Evolutionary conservation across 139 green algal species (phyloP).

Genomic region (Chlamydomonas incerta): DNA sequence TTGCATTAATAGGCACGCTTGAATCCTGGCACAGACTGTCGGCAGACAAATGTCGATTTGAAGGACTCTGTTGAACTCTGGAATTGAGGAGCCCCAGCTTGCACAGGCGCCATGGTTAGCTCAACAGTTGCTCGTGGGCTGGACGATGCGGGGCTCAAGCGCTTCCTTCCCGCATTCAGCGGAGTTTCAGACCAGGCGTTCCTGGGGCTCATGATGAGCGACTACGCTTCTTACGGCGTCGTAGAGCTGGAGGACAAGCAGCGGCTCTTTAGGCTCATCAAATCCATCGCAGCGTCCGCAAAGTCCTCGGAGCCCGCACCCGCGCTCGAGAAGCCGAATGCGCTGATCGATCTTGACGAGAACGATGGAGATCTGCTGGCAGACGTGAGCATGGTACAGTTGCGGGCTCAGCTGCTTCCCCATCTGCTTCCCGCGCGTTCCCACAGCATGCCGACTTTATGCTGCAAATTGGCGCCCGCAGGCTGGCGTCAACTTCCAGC

Average conservation of each 20-base stretch:
- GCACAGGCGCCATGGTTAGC: conserved; percentile 6
- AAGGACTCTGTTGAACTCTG: too few relatives aligned
- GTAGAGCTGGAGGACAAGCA: conserved; percentile 84
- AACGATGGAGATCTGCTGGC: conserved; percentile 78
- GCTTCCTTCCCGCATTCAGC: conserved; percentile 50
- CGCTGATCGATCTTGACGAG: conserved; percentile 83
- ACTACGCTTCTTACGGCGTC: conserved; percentile 80
- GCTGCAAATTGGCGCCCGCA: conserved; percentile 10
- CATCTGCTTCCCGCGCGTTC: too few relatives aligned
- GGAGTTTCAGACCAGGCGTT: conserved; percentile 57
- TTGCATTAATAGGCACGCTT: too few relatives aligned
- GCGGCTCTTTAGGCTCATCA: conserved; percentile 79
- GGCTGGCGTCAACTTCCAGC: conserved; percentile 45
- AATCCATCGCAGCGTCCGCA: conserved; percentile 21
- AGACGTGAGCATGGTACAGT: conserved; percentile 24
- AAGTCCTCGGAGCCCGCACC: background rate
- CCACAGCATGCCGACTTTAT: background rate
- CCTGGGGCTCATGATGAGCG: conserved; percentile 69
- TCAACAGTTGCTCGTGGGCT: conserved; percentile 28
- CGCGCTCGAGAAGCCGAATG: conserved; percentile 19
- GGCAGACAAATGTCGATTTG: too few relatives aligned
- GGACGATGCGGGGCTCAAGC: conserved; percentile 56
- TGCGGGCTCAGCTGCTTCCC: too few relatives aligned
- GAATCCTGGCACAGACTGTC: too few relatives aligned
- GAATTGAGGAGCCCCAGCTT: too few relatives aligned